phyloP scores from a whole-genome alignment of 306 rosid species.

The Quercus aquifolioides region DNA sequence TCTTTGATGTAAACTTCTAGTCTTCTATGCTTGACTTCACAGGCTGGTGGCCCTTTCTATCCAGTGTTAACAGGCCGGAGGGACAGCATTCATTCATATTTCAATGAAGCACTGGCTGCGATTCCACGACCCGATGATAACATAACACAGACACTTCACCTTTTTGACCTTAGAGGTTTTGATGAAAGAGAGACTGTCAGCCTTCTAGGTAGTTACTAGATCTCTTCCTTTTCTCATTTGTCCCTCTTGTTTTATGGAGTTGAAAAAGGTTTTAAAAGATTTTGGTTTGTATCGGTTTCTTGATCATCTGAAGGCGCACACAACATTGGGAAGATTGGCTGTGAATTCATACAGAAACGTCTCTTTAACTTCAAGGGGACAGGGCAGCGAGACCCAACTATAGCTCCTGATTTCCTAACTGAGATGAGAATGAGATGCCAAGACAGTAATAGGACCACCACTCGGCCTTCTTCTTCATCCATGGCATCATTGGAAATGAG shows the following conservation, averaged over 20 bases:
- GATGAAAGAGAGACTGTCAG: conserved; percentile 80
- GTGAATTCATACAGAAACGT: conserved; percentile 38
- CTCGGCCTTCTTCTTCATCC: conserved; percentile 13
- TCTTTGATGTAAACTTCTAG: not conserved
- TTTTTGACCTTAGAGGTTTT: conserved; percentile 64
- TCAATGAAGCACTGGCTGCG: conserved; percentile 46
- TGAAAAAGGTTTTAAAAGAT: not conserved
- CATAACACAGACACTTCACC: conserved; percentile 52
- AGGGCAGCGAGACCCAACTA: too few relatives aligned
- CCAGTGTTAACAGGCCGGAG: too few relatives aligned
- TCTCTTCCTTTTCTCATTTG: not conserved
- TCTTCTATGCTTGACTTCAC: too few relatives aligned
- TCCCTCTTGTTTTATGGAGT: not conserved
- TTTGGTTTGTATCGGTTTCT: conserved; percentile 1
- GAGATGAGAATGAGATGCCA: conserved; percentile 29
- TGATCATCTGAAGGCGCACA: conserved; percentile 67
- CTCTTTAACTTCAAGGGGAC: too few relatives aligned
- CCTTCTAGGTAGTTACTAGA: conserved; percentile 55
- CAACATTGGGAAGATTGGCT: conserved; percentile 77
- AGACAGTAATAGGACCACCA: conserved; percentile 6
- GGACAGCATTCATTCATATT: conserved; percentile 32
- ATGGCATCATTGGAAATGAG: conserved; percentile 19
- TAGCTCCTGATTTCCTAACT: too few relatives aligned
- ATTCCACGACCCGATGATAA: conserved; percentile 72
- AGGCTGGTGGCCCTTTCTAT: too few relatives aligned